Evolutionary conservation across 2,329 filamentous ascomycete genomes (phyloP).

Genomic region (Pseudogymnoascus destructans): DNA sequence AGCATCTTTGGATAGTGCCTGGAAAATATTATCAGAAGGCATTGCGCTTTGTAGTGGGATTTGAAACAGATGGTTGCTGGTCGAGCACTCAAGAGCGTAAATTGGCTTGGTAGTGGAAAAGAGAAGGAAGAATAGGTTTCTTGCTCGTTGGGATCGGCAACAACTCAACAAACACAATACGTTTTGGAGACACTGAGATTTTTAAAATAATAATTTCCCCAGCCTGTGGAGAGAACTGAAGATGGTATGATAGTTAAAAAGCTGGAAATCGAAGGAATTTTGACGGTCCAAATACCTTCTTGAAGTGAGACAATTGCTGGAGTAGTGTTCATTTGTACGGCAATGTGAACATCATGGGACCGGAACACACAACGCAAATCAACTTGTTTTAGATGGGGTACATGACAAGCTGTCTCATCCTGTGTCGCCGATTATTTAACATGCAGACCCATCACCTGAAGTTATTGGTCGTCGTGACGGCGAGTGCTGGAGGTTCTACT

Average conservation of each 20-base stretch:
- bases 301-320: background rate
- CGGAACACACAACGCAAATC: background rate
- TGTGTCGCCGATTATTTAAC: background rate
- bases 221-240: background rate
- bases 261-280: constrained; percentile 8
- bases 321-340: constrained; percentile 1
- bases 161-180: background rate
- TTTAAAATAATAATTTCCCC: constrained; percentile 4
- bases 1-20: constrained; percentile 39
- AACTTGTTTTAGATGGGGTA: constrained; percentile 5
- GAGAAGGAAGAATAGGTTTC: constrained; percentile 5
- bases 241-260: background rate
- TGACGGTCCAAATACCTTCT: background rate
- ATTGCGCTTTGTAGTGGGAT: constrained; percentile 8
- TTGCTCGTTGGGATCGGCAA: background rate
- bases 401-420: background rate
- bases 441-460: background rate
- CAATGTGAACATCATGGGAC: constrained; percentile 3
- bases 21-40: constrained; percentile 37
- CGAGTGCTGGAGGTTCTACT: constrained; percentile 1
- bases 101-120: constrained; percentile 1
- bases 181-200: background rate
- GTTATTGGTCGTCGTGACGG: background rate
- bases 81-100: constrained; percentile 10
- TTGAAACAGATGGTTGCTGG: background rate